These are phyloP conservation scores for Ceratobasidium sp. DNA, from an alignment of 1,284 basidiomycete genomes.

Conservation along the genomic window DNA sequence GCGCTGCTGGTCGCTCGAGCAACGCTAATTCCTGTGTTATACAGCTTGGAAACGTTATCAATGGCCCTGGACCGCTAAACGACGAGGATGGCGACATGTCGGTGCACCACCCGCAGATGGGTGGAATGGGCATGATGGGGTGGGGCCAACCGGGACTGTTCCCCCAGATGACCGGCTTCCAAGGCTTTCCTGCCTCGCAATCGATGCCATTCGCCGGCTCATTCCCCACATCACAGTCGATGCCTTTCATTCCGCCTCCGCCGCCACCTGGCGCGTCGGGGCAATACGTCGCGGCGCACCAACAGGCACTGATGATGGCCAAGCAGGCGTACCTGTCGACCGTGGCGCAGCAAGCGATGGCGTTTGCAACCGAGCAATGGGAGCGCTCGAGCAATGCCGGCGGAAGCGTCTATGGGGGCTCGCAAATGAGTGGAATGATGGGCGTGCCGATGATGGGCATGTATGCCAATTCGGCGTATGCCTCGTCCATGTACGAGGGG, in stretches of 20 bases:
- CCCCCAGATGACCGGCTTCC: constrained; percentile 24
- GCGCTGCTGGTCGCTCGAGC: neutral
- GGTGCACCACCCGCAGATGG: neutral
- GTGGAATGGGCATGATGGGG: constrained; percentile 39
- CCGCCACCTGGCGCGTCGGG: constrained; percentile 57
- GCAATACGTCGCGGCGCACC: constrained; percentile 72
- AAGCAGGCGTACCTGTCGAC: constrained; percentile 88
- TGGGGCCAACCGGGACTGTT: constrained; percentile 40
- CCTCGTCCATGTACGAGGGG: constrained; percentile 66
- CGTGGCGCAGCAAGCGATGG: constrained; percentile 86
- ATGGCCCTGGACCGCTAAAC: constrained; percentile 71
- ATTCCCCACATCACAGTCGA: neutral
- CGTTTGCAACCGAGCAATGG: constrained; percentile 84
- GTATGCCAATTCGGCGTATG: constrained; percentile 60
- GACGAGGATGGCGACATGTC: constrained; percentile 61
- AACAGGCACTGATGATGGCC: constrained; percentile 81
- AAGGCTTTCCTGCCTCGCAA: constrained; percentile 2
- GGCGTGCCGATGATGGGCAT: constrained; percentile 53
- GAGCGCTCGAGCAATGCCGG: constrained; percentile 73
- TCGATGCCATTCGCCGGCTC: constrained; percentile 17
- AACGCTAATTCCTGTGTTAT: neutral
- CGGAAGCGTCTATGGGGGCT: constrained; percentile 51
- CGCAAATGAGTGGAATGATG: constrained; percentile 57
- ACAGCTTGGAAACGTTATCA: constrained; percentile 82
- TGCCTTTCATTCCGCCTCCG: constrained; percentile 49